Conservation (phyloP, 176 grass and related monocot genomes). For the Miscanthus lutarioriparius region DNA sequence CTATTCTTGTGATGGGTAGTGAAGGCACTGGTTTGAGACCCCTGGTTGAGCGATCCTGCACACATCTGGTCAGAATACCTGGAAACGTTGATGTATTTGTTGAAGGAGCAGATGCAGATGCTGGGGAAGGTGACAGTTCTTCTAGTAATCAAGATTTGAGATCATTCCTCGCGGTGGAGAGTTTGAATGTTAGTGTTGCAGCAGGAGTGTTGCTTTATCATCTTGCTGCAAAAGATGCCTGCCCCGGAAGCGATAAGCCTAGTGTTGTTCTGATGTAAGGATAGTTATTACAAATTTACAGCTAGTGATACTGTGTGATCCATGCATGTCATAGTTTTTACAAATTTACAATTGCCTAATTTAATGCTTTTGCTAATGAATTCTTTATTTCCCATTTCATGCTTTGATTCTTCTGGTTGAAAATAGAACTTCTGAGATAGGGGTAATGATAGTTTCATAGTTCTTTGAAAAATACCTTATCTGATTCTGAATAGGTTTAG, state of each 20-base stretch:
- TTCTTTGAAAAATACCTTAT: conserved; percentile 32
- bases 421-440: conserved; percentile 13
- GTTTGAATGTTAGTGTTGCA: conserved; percentile 97
- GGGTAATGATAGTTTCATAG: background rate
- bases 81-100: conserved; percentile 46
- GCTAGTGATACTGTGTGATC: background rate
- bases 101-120: conserved; percentile 45
- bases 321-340: conserved; percentile 1
- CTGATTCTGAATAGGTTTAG: background rate
- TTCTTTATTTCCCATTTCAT: conserved; percentile 25
- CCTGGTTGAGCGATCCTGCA: conserved; percentile 90
- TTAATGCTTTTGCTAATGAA: background rate
- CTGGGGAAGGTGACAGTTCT: conserved; percentile 44
- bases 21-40: conserved; percentile 87
- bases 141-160: conserved; percentile 51
- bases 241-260: conserved; percentile 32
- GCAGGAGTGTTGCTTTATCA: conserved; percentile 96
- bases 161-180: conserved; percentile 92
- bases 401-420: conserved; percentile 26
- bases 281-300: background rate
- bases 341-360: background rate
- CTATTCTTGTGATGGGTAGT: conserved; percentile 96
- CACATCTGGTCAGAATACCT: conserved; percentile 80
- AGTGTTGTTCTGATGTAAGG: conserved; percentile 41
- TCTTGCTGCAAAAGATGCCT: conserved; percentile 56